These are phyloP conservation scores for Rhodotorula babjevae DNA, from an alignment of 768 basidiomycete species.

Conservation along the genomic window DNA sequence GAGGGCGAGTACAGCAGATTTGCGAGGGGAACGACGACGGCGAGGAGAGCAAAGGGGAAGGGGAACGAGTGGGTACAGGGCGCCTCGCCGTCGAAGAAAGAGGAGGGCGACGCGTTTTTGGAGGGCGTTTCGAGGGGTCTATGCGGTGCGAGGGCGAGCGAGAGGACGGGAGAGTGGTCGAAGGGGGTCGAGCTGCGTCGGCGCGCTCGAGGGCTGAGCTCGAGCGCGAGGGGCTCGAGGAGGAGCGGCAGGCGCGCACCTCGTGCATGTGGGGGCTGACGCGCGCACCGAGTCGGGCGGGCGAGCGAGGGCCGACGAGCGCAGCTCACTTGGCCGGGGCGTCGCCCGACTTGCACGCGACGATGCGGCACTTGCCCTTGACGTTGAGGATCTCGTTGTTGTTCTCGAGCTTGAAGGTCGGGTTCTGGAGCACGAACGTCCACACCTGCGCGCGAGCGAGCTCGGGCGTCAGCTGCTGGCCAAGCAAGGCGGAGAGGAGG, in stretches of 20 bases:
- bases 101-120: no score
- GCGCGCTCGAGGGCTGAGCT: not conserved
- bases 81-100: no score
- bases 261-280: not conserved
- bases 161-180: not conserved
- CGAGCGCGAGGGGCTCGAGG: not conserved
- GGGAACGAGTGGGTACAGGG: no score
- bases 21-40: no score
- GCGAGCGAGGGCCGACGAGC: no score
- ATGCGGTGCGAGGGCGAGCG: no score
- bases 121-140: no score
- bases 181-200: not conserved
- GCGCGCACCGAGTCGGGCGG: not conserved
- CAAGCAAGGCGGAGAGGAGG: not conserved
- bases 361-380: constrained; percentile 82
- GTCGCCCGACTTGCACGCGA: constrained; percentile 95
- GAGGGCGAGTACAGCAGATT: no score
- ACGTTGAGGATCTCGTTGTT: constrained; percentile 64
- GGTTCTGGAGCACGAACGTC: constrained; percentile 95
- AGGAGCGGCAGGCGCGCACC: not conserved
- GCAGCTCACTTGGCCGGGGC: constrained; percentile 59
- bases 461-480: not conserved
- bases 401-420: constrained; percentile 86
- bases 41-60: no score
- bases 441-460: constrained; percentile 57